A percentile compares a stretch with the other conserved stretches of the same genome.
Conservation (phyloP, 2,329 filamentous ascomycete species). For the Didymella sp. region DNA sequence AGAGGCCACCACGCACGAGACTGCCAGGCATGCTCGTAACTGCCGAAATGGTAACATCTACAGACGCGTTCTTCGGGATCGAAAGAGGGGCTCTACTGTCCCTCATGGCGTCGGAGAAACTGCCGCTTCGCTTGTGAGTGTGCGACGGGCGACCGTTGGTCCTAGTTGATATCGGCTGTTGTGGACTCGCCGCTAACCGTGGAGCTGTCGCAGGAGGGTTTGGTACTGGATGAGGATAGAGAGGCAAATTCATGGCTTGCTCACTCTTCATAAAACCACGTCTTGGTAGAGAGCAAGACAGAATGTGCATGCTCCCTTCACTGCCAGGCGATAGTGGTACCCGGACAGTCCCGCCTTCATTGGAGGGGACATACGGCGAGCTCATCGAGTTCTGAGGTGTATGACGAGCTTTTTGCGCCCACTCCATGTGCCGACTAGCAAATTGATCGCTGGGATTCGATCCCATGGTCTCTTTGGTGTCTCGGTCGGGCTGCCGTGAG, state of each 20-base stretch:
- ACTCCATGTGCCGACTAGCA: conserved; percentile 49
- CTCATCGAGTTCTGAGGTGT: conserved; percentile 49
- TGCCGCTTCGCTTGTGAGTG: conserved; percentile 83
- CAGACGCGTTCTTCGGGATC: conserved; percentile 53
- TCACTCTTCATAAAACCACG: conserved; percentile 47
- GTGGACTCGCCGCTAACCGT: conserved; percentile 41
- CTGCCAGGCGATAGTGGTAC: conserved; percentile 55
- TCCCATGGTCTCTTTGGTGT: conserved; percentile 44
- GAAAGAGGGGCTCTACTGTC: conserved; percentile 67
- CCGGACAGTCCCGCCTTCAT: conserved; percentile 38
- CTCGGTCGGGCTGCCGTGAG: conserved; percentile 32
- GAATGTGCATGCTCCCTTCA: conserved; percentile 62
- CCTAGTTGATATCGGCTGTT: conserved; percentile 36
- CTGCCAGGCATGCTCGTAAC: conserved; percentile 77
- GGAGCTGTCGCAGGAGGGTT: conserved; percentile 35
- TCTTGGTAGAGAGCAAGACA: conserved; percentile 67
- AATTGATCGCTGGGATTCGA: conserved; percentile 50
- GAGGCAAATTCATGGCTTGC: conserved; percentile 48
- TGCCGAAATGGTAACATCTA: conserved; percentile 58
- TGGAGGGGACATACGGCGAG: conserved; percentile 44
- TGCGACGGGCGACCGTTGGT: conserved; percentile 38
- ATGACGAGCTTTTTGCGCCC: conserved; percentile 46
- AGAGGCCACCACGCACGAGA: conserved; percentile 83
- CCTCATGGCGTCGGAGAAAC: conserved; percentile 82
- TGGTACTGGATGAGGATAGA: conserved; percentile 50